A percentile compares a stretch with the other conserved stretches of the same genome.
These are phyloP conservation scores for Nematocida sp. DNA, from an alignment of 371 early-diverging fungal genomes.

Conservation along the genomic window DNA sequence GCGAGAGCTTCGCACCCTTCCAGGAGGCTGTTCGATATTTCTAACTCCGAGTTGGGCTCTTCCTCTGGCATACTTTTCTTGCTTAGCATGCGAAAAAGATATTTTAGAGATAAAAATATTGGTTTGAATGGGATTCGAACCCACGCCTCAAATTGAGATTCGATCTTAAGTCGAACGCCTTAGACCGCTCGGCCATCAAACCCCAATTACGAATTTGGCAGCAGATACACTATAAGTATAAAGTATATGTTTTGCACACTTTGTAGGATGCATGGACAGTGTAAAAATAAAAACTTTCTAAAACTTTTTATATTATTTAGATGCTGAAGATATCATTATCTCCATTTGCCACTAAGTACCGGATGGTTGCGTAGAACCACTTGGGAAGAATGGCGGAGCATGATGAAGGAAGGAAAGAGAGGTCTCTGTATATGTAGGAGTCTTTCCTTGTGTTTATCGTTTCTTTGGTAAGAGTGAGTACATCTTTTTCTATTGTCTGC, in stretches of 20 bases:
- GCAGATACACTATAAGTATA: not conserved
- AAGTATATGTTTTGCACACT: not conserved
- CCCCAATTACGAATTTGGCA: constrained; percentile 12
- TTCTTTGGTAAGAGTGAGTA: not conserved
- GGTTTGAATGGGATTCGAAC: constrained; percentile 63
- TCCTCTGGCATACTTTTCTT: constrained; percentile 1
- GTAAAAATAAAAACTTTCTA: no score
- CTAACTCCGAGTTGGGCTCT: no score
- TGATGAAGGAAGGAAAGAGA: constrained; percentile 36
- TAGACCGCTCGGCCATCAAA: constrained; percentile 62
- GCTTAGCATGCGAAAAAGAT: constrained; percentile 10
- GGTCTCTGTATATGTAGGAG: constrained; percentile 50
- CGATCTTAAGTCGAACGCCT: constrained; percentile 61
- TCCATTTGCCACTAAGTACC: constrained; percentile 26
- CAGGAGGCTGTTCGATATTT: not conserved
- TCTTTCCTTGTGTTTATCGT: not conserved
- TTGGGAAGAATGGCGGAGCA: constrained; percentile 32
- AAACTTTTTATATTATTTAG: not conserved
- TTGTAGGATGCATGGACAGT: no score
- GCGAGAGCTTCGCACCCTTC: not conserved
- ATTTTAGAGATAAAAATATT: constrained; percentile 8
- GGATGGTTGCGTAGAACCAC: constrained; percentile 39
- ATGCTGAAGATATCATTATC: constrained; percentile 12
- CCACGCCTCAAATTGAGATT: constrained; percentile 58
- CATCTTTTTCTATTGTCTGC: constrained; percentile 16